Evolutionary conservation across 2,329 filamentous ascomycete genomes (phyloP), one percentile per base, ranked within the genome.

Genomic region (Fusarium tuaranense): DNA sequence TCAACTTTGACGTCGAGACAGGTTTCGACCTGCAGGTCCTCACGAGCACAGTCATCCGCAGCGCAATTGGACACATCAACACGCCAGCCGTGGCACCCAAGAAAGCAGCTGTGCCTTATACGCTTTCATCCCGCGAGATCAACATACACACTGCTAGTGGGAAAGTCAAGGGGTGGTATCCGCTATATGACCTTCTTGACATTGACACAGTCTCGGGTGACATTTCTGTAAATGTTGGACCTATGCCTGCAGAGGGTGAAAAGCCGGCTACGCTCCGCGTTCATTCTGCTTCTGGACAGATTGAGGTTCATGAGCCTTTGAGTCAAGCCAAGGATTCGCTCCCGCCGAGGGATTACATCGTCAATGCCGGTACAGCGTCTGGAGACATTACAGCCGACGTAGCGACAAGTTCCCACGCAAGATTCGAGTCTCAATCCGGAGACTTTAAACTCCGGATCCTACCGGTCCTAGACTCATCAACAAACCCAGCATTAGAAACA

Each of bases 121-220:
- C 74, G 8, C 79, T 90, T 55, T 79, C 84, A 65, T 85, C 86
- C 1, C 83, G 86, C 36, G 75, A 82, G 60, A 84, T 87, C 65
- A 77, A 81, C 32, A 81, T 87, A 16, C 73, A 78, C 30, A 87
- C 87, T 20, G 82, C 84, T 4, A 83, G 86, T 2, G 86, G 86
- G 9, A 60, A 79, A 16, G 84, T 90, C 70, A 68, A 69, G 16
- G 88, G 88, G 34, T 84, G 83, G 78, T 89, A 87, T 82, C 87
- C 88, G 1, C 81, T 90, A 1, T 87, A 86, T 76, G 86, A 89
- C 74, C 79, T 84, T 34, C 83, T 90, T 14, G 80, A 81, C 20
- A 78, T 89, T n/a, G 73, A 80, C 20, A 84, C 86, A 9, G 81
- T 81, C 0, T 86, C 88, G 0, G 88, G 88, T 57, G 74, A 81